These are phyloP conservation scores for Mucor indicus DNA, from an alignment of 371 early-diverging fungal genomes.

Conservation along the genomic window DNA sequence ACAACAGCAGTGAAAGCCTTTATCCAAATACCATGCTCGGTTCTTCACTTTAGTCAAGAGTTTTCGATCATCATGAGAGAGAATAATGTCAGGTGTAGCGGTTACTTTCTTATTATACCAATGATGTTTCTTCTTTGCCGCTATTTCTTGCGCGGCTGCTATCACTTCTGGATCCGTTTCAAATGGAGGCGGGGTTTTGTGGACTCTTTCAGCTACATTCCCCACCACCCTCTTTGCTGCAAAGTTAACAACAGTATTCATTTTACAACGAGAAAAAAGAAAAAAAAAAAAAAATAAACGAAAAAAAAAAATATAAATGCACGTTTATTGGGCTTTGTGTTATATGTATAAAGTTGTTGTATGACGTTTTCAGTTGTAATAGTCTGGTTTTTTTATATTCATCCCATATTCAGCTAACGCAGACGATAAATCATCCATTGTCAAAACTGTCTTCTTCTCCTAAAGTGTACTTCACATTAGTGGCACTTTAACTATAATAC, in stretches of 20 bases:
- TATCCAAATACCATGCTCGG: constrained; percentile 35
- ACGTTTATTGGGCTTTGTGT: too few species aligned
- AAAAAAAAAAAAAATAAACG: neutral
- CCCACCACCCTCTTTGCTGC: constrained; percentile 14
- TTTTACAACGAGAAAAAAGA: neutral
- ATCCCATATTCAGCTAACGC: constrained; percentile 92
- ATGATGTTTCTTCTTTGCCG: constrained; percentile 7
- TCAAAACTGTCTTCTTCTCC: constrained; percentile 81
- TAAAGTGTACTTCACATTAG: constrained; percentile 18
- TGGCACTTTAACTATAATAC: neutral
- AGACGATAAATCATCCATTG: constrained; percentile 88
- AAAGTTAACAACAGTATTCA: constrained; percentile 1
- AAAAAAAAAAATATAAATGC: neutral
- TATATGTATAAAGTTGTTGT: neutral
- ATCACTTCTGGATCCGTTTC: constrained; percentile 21
- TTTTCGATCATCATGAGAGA: constrained; percentile 28
- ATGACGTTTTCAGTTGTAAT: constrained; percentile 47
- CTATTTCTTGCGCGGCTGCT: constrained; percentile 17
- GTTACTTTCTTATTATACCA: constrained; percentile 28
- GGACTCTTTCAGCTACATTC: constrained; percentile 1
- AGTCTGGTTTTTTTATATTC: constrained; percentile 91
- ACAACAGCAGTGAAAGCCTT: constrained; percentile 43
- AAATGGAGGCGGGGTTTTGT: constrained; percentile 1
- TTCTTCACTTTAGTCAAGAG: constrained; percentile 31
- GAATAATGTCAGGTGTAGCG: constrained; percentile 29